A percentile compares a stretch with the other conserved stretches of the same genome.
Conservation (phyloP, 805 yeast species). For the Zygosaccharomyces bailii region DNA sequence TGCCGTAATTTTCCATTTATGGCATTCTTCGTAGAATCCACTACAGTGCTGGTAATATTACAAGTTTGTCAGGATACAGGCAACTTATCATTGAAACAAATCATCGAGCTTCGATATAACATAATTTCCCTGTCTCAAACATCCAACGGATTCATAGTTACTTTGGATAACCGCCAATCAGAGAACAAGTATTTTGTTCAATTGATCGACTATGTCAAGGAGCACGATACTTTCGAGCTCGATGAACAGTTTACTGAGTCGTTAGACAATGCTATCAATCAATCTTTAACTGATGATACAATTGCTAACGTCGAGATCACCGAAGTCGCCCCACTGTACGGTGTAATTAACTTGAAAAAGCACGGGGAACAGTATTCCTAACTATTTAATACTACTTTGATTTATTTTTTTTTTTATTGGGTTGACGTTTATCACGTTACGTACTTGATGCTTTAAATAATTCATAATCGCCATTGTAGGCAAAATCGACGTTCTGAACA, state of each 20-base stretch:
- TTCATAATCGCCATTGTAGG: too few relatives aligned
- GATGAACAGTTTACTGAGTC: slow-evolving; percentile 20
- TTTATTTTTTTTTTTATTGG: not conserved
- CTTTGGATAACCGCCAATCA: slow-evolving; percentile 35
- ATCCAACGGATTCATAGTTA: slow-evolving; percentile 35
- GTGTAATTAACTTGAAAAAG: slow-evolving; percentile 50
- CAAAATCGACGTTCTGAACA: too few relatives aligned
- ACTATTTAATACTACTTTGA: not conserved
- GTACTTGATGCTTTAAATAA: too few relatives aligned
- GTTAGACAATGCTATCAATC: slow-evolving; percentile 24
- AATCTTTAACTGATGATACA: slow-evolving; percentile 25
- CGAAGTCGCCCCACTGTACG: slow-evolving; percentile 49
- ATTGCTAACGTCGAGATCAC: slow-evolving; percentile 37
- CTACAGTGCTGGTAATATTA: slow-evolving; percentile 41
- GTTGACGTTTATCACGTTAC: not conserved
- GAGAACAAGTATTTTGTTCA: slow-evolving; percentile 18
- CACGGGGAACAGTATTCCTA: slow-evolving; percentile 50
- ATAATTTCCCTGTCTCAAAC: slow-evolving; percentile 33
- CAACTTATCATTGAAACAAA: slow-evolving; percentile 25
- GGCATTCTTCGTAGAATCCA: slow-evolving; percentile 51
- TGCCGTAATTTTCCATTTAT: slow-evolving; percentile 33
- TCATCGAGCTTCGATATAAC: slow-evolving; percentile 31
- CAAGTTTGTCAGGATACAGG: slow-evolving; percentile 24
- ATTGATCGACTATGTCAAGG: slow-evolving; percentile 23
- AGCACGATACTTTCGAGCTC: slow-evolving; percentile 20